Evolutionary conservation across 768 basidiomycete genomes (phyloP).

Genomic region (Boletellus sp.): DNA sequence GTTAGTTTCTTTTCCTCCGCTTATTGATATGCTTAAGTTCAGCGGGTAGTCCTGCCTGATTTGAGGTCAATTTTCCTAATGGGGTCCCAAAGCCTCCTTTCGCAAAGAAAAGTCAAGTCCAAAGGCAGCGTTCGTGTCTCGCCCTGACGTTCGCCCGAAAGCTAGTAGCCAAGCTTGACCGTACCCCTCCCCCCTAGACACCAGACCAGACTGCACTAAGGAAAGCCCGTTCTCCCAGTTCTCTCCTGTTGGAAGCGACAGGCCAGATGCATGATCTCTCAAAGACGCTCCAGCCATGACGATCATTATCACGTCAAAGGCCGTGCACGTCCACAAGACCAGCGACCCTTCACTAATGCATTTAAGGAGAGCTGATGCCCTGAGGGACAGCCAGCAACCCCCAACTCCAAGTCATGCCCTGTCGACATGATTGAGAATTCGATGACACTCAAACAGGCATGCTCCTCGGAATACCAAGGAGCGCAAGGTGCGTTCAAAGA

Average conservation of each 20-base stretch:
- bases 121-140: no score
- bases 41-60: conserved; percentile 82
- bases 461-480: conserved; percentile 70
- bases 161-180: not conserved
- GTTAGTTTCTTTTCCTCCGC: conserved; percentile 91
- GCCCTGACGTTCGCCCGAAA: no score
- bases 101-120: no score
- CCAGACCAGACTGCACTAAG: no score
- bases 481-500: conserved; percentile 81
- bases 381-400: conserved; percentile 4
- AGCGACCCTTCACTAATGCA: conserved; percentile 4
- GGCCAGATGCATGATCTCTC: not conserved
- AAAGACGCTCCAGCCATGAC: conserved; percentile 24
- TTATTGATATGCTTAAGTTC: conserved; percentile 90
- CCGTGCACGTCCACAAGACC: conserved; percentile 1
- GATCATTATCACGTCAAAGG: conserved; percentile 53
- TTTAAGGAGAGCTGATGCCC: conserved; percentile 11
- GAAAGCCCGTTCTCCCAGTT: no score
- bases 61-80: conserved; percentile 55
- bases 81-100: no score
- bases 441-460: conserved; percentile 77
- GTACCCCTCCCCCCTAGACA: no score
- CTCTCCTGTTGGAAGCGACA: not conserved
- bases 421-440: conserved; percentile 44
- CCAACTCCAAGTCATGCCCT: conserved; percentile 14